These are phyloP conservation scores for Dothideomycetidae sp. DNA, from an alignment of 2,329 filamentous ascomycete genomes.

Conservation along the genomic window DNA sequence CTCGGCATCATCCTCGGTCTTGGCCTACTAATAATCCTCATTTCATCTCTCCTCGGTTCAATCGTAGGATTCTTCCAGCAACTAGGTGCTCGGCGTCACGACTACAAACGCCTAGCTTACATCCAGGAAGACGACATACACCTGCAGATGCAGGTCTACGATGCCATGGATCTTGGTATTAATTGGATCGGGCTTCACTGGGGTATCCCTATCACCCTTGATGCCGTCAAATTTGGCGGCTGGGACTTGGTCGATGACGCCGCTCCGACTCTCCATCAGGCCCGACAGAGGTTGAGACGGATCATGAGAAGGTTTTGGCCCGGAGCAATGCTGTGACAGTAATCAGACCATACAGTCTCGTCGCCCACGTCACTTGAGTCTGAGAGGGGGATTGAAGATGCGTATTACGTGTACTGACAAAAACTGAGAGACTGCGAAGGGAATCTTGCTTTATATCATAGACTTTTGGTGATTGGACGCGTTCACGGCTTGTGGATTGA, in stretches of 20 bases:
- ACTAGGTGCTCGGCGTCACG: neutral
- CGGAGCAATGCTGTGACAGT: no score
- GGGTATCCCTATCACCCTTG: neutral
- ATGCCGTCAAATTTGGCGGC: neutral
- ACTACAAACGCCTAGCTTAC: neutral
- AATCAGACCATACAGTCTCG: no score
- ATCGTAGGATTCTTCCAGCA: neutral
- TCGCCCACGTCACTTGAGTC: no score
- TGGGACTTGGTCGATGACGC: neutral
- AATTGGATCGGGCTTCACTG: neutral
- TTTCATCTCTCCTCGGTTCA: neutral
- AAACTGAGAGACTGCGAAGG: no score
- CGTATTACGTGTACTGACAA: no score
- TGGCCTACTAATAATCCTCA: neutral
- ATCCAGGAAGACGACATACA: neutral
- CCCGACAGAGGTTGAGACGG: no score
- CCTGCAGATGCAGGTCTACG: neutral
- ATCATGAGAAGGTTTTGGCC: no score
- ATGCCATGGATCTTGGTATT: neutral
- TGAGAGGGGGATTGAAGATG: no score
- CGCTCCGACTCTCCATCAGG: neutral
- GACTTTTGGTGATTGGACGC: no score
- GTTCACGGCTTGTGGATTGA: no score
- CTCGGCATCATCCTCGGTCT: neutral
- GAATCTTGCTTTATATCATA: no score